Percentiles rank a stretch among this genome's conserved stretches.
Evolutionary conservation across 192 early-diverging fungal genomes (phyloP).

Genomic region (Coemansia sp.): DNA sequence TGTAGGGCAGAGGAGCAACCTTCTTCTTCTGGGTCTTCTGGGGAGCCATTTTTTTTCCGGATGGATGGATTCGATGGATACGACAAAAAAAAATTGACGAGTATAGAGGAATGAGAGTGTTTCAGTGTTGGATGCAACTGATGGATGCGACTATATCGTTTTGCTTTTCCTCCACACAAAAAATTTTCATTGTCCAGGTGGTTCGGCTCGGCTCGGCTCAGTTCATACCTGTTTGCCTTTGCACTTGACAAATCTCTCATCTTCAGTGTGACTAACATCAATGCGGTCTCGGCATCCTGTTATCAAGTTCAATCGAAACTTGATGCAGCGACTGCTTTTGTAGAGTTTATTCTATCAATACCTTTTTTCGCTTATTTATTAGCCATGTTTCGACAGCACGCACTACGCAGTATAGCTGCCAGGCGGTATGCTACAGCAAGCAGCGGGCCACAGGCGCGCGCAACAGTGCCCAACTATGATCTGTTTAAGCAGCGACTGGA

Average conservation of each 20-base stretch:
- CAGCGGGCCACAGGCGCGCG: conserved; percentile 47
- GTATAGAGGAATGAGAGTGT: conserved; percentile 14
- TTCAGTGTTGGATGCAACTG: background rate
- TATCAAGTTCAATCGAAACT: background rate
- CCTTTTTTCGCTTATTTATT: background rate
- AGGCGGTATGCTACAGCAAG: conserved; percentile 33
- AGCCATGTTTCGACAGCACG: conserved; percentile 39
- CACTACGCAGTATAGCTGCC: conserved; percentile 20
- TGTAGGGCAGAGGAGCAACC: conserved; percentile 89
- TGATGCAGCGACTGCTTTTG: background rate
- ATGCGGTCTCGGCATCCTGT: background rate
- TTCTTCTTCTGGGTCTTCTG: conserved; percentile 78
- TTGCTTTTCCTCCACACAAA: background rate
- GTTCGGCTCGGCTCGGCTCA: conserved; percentile 7
- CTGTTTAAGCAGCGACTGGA: conserved; percentile 46
- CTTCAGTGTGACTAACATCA: background rate
- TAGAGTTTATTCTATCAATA: background rate
- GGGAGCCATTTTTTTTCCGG: conserved; percentile 46
- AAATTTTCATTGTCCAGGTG: background rate
- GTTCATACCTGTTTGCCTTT: too few species aligned
- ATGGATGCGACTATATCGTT: background rate
- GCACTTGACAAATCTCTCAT: too few species aligned
- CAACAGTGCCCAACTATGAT: conserved; percentile 52
- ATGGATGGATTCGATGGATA: conserved; percentile 35
- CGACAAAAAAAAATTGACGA: conserved; percentile 25